A percentile compares a stretch with the other conserved stretches of the same genome.
phyloP scores from a whole-genome alignment of 129 eudicot genomes.

The Gnaphalium uliginosum region DNA sequence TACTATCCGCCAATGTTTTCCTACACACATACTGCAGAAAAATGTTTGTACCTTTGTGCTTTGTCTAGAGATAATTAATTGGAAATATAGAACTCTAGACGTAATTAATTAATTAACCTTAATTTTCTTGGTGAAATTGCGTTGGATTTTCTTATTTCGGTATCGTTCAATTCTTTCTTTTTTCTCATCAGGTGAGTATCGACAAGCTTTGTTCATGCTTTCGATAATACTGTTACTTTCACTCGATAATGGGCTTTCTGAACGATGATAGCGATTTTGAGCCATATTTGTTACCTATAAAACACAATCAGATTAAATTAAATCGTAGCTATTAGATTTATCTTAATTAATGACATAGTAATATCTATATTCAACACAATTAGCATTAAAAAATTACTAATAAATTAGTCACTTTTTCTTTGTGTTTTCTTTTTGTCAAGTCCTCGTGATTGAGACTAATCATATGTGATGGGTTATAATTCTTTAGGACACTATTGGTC shows the following conservation, averaged over 20 bases:
- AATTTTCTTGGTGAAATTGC: slow-evolving; percentile 93
- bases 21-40: slow-evolving; percentile 71
- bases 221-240: slow-evolving; percentile 43
- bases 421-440: slow-evolving; percentile 35
- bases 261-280: slow-evolving; percentile 30
- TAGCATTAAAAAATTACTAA: neutral
- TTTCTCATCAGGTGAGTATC: slow-evolving; percentile 64
- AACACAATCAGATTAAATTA: neutral
- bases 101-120: slow-evolving; percentile 55
- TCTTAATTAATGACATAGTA: neutral
- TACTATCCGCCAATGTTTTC: slow-evolving; percentile 89
- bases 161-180: slow-evolving; percentile 82
- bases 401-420: slow-evolving; percentile 22
- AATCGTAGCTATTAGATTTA: too few species aligned
- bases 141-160: slow-evolving; percentile 73
- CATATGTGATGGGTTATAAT: slow-evolving; percentile 29
- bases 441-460: slow-evolving; percentile 37
- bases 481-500: slow-evolving; percentile 16
- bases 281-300: slow-evolving; percentile 22
- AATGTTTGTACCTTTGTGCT: too few species aligned
- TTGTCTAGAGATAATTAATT: too few species aligned
- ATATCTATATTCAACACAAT: neutral
- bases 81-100: too few species aligned
- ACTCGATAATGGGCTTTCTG: slow-evolving; percentile 41
- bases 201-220: slow-evolving; percentile 46